Base-by-base conservation (phyloP, 202 grass and related monocot species). In the Zoysia matrella region DNA sequence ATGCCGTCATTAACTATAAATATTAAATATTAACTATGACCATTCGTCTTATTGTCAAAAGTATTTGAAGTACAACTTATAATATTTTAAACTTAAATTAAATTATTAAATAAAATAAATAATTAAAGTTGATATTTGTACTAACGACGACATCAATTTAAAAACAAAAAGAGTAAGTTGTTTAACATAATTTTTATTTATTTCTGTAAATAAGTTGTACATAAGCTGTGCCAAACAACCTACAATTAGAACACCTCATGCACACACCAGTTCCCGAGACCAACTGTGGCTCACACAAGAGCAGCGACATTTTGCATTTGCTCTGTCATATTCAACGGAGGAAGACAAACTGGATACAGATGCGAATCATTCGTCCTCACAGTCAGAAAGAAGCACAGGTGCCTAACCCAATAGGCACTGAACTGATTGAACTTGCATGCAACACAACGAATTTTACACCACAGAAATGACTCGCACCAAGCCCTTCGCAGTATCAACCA, bases 361-460 rank as follows among this genome's bases (percentile, higher is more conserved):
- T 16, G 7, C 30, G 16, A 61, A 57, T 57, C 14, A 6, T 57
- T 16, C 55, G 1, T 2, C n/a, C 56, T 61, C 7, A 30, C 7
- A 30, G 0, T 61, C 58, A 10, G 40, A 60, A 63, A 40, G 9
- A 40, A 36, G 0, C 60, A 39, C 8, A 39, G 11, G 60, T 63
- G 60, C 49, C 15, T 41, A 74, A 11, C 56, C 22, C 60, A 36
- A 63, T 3, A 63, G 60, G 8, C 60, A 40, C 12, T 39, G 22
- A 47, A 67, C 2, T 43, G 2, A 67, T 12, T 40, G 0, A 15
- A 16, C 39, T 55, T 22, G 51, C 55, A 12, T 60, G 60, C 52
- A 76, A 44, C 63, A 75, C 72, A 51, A 51, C 64, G 0, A 60
- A 85, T 66, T 42, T 36, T 47, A 70, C 46, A 51, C 11, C 77